Evolutionary conservation across 805 yeast genomes (phyloP).

Genomic region (Ogataea neopini): DNA sequence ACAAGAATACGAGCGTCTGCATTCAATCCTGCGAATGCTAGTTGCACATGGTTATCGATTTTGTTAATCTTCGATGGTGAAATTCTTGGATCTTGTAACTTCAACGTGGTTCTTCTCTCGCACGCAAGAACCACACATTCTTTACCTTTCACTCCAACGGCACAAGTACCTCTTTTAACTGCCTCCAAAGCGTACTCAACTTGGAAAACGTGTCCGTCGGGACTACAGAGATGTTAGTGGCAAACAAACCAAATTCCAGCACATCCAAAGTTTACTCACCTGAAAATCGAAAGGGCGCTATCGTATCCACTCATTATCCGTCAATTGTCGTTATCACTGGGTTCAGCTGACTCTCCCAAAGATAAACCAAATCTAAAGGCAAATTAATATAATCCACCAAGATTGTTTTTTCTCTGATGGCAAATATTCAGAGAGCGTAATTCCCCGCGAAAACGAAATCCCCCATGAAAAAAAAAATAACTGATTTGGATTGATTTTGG

Average conservation of each 20-base stretch:
- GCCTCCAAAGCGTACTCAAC: constrained; percentile 98
- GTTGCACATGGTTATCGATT: constrained; percentile 84
- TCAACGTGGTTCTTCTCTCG: constrained; percentile 92
- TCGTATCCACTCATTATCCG: constrained; percentile 94
- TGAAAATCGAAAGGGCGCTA: constrained; percentile 95
- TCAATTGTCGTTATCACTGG: constrained; percentile 4
- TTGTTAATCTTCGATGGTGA: constrained; percentile 94
- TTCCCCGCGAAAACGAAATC: constrained; percentile 3
- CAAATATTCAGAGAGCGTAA: background rate
- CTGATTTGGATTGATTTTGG: too few species aligned
- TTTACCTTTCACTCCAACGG: constrained; percentile 93
- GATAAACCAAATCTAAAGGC: too few species aligned
- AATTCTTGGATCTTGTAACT: constrained; percentile 93
- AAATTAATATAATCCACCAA: too few species aligned
- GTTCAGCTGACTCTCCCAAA: too few species aligned
- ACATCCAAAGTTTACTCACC: constrained; percentile 51
- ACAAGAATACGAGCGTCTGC: constrained; percentile 97
- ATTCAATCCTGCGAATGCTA: constrained; percentile 95
- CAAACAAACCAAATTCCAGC: background rate
- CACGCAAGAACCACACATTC: constrained; percentile 92
- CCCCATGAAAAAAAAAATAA: background rate
- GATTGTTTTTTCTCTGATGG: constrained; percentile 8
- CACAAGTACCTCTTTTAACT: constrained; percentile 97
- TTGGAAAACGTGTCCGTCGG: constrained; percentile 98
- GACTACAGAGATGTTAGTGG: constrained; percentile 47